phyloP scores from a whole-genome alignment of 495 filamentous ascomycete genomes.

The Trichoderma gamsii region DNA sequence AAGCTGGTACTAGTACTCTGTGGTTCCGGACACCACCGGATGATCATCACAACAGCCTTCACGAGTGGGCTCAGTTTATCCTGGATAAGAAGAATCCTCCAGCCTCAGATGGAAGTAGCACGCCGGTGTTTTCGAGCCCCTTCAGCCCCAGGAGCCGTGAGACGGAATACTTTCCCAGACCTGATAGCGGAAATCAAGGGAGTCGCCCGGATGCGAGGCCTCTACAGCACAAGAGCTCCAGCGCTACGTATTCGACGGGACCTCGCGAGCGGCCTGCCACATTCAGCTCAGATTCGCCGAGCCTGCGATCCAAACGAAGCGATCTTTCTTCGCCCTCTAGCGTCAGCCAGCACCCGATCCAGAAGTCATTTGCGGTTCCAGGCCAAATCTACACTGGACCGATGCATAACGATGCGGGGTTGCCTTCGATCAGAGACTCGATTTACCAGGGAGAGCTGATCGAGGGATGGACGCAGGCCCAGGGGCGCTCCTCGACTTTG shows the following conservation, averaged over 20 bases:
- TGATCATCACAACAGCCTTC: conserved; percentile 33
- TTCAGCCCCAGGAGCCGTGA: conserved; percentile 27
- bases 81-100: conserved; percentile 30
- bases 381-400: conserved; percentile 38
- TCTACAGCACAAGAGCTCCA: conserved; percentile 32
- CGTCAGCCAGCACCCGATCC: conserved; percentile 33
- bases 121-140: conserved; percentile 41
- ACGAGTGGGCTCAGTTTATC: conserved; percentile 43
- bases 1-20: conserved; percentile 34
- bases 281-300: conserved; percentile 41
- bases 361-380: conserved; percentile 26
- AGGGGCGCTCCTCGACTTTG: conserved; percentile 48
- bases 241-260: conserved; percentile 26
- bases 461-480: conserved; percentile 51
- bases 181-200: conserved; percentile 28
- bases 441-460: conserved; percentile 51
- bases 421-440: conserved; percentile 43
- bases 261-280: conserved; percentile 37
- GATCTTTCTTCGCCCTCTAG: conserved; percentile 49
- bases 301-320: conserved; percentile 47
- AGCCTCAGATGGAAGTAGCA: conserved; percentile 39
- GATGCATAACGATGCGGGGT: conserved; percentile 45
- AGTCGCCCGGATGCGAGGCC: conserved; percentile 6
- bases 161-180: conserved; percentile 26
- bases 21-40: conserved; percentile 35